Evolutionary conservation across 768 basidiomycete genomes (phyloP).

Genomic region (Boletus vermiculosoides): DNA sequence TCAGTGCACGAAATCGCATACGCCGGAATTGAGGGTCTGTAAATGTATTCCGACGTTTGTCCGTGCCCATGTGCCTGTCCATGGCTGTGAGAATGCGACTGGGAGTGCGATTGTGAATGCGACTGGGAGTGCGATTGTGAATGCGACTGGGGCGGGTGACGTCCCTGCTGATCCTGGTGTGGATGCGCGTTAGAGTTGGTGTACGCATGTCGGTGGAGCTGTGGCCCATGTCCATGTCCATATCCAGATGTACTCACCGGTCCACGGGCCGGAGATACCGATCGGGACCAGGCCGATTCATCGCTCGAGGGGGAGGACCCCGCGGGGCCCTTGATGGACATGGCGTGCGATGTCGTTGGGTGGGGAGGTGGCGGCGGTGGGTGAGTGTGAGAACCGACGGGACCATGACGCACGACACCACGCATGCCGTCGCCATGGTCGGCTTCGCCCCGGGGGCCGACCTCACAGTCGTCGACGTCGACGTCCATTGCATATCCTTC

Average conservation of each 20-base stretch:
- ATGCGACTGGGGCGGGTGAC: background rate
- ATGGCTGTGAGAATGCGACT: background rate
- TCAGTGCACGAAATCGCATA: constrained; percentile 35
- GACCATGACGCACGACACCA: background rate
- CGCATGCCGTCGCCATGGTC: constrained; percentile 15
- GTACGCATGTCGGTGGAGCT: constrained; percentile 18
- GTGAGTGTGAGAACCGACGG: background rate
- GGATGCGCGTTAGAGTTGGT: constrained; percentile 3
- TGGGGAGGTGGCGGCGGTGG: constrained; percentile 5
- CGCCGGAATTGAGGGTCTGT: constrained; percentile 32
- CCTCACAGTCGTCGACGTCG: constrained; percentile 15
- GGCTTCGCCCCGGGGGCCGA: background rate
- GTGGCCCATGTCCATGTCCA: constrained; percentile 8
- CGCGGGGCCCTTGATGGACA: constrained; percentile 14
- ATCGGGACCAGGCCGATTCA: constrained; percentile 26
- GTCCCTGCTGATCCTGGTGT: constrained; percentile 20
- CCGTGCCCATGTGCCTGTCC: background rate
- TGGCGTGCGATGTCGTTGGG: background rate
- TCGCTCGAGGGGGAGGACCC: constrained; percentile 25
- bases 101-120: too few relatives aligned
- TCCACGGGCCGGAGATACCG: constrained; percentile 25
- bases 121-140: background rate
- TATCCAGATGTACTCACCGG: constrained; percentile 4
- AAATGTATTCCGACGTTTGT: constrained; percentile 22
- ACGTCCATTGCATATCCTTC: constrained; percentile 27